These are phyloP conservation scores for Hemileccinum rubropunctum DNA, from an alignment of 768 basidiomycete genomes.

Conservation along the genomic window DNA sequence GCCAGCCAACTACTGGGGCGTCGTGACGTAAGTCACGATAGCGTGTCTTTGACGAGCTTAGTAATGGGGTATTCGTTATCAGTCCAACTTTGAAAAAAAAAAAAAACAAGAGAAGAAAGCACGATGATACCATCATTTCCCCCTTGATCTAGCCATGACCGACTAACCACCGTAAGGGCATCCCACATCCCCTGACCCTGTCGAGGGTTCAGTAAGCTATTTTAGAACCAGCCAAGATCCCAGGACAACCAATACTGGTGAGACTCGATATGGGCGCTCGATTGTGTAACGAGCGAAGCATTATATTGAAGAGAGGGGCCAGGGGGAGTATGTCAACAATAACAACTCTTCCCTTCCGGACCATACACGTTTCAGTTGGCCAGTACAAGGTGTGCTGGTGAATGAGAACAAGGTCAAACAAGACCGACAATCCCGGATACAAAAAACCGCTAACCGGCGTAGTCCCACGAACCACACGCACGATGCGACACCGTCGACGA, in stretches of 20 bases:
- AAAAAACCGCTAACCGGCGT: too few relatives aligned
- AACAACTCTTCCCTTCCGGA: neutral
- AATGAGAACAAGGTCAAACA: neutral
- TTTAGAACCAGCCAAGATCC: neutral
- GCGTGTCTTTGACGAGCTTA: neutral
- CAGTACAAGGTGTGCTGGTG: neutral
- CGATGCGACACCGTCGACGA: too few relatives aligned
- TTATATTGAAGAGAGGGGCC: too few relatives aligned
- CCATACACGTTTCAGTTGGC: neutral
- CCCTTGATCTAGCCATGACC: neutral
- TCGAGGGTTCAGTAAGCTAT: neutral
- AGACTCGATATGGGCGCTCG: neutral
- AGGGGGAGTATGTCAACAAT: too few relatives aligned
- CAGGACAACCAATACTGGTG: neutral
- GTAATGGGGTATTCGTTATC: neutral
- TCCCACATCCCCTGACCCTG: neutral
- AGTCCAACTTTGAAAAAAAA: too few relatives aligned
- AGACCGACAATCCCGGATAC: too few relatives aligned
- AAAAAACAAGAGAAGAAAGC: neutral
- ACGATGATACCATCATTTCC: neutral
- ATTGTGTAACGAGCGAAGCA: neutral
- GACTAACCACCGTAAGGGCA: conserved; percentile 4
- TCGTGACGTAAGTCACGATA: conserved; percentile 5
- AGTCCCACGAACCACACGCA: neutral
- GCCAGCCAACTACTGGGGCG: neutral